A percentile compares a stretch with the other conserved stretches of the same genome.
Evolutionary conservation across 169 alveolate species (phyloP).

Genomic region (Cryptosporidium felis): DNA sequence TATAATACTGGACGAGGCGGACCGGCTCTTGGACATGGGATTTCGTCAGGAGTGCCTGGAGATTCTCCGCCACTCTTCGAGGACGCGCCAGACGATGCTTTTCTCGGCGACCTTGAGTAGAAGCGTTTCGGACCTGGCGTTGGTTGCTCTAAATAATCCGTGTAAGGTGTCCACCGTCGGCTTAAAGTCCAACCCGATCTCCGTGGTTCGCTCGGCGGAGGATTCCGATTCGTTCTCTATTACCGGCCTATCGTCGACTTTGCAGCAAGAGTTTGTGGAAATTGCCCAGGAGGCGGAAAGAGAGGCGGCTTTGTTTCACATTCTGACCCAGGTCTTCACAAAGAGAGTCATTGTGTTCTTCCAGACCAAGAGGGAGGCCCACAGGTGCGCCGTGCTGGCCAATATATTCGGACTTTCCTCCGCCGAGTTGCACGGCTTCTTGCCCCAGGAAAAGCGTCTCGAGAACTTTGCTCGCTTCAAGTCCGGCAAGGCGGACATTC

Average conservation of each 20-base stretch:
- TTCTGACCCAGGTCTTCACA: constrained; percentile 74
- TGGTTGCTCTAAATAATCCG: constrained; percentile 83
- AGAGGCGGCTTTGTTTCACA: constrained; percentile 80
- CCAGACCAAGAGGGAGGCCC: constrained; percentile 91
- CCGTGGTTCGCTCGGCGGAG: not conserved
- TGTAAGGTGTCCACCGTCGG: constrained; percentile 59
- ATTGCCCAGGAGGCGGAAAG: constrained; percentile 72
- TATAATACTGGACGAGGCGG: constrained; percentile 95
- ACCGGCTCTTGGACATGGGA: constrained; percentile 93
- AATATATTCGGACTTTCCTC: constrained; percentile 85
- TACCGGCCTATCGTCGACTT: constrained; percentile 74
- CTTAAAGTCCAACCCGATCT: not conserved
- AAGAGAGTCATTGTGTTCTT: constrained; percentile 81
- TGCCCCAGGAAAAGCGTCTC: constrained; percentile 91
- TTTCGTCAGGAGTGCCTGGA: constrained; percentile 86
- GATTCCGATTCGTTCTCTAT: constrained; percentile 13
- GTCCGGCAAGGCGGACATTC: constrained; percentile 84
- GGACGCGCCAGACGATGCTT: constrained; percentile 84
- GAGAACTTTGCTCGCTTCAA: constrained; percentile 83
- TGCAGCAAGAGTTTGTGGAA: constrained; percentile 76
- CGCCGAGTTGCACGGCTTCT: constrained; percentile 94
- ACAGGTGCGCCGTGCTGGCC: constrained; percentile 85
- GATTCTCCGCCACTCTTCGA: constrained; percentile 74
- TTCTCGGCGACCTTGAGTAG: constrained; percentile 89
- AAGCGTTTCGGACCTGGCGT: constrained; percentile 84